These are phyloP conservation scores for Colletotrichum sp. DNA, from an alignment of 2,329 filamentous ascomycete species.

Conservation along the genomic window DNA sequence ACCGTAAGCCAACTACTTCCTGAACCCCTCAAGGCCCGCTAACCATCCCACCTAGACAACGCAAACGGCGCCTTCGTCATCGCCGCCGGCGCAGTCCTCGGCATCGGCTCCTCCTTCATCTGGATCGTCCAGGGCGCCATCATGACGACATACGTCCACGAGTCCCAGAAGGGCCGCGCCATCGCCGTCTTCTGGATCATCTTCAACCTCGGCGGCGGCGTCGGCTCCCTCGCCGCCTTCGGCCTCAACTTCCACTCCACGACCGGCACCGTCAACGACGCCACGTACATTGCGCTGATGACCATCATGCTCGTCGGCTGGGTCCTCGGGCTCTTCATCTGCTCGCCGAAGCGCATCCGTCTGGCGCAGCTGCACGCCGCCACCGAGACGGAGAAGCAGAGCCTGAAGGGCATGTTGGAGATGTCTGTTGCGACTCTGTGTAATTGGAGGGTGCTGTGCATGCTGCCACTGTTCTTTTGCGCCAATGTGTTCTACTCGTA, in stretches of 20 bases:
- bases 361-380: slow-evolving; percentile 39
- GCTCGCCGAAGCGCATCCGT: slow-evolving; percentile 48
- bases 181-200: slow-evolving; percentile 51
- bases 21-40: slow-evolving; percentile 32
- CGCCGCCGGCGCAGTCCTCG: slow-evolving; percentile 47
- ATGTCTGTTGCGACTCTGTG: slow-evolving; percentile 41
- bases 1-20: slow-evolving; percentile 29
- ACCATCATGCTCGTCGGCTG: slow-evolving; percentile 56
- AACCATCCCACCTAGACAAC: slow-evolving; percentile 40
- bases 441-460: slow-evolving; percentile 50
- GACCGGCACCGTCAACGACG: slow-evolving; percentile 49
- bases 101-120: slow-evolving; percentile 47
- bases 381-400: slow-evolving; percentile 43
- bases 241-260: slow-evolving; percentile 47
- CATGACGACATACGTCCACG: slow-evolving; percentile 50
- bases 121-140: slow-evolving; percentile 54
- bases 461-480: slow-evolving; percentile 60
- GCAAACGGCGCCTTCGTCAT: slow-evolving; percentile 49
- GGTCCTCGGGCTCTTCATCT: slow-evolving; percentile 51
- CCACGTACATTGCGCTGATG: slow-evolving; percentile 55
- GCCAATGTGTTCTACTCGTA: slow-evolving; percentile 64
- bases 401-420: slow-evolving; percentile 36
- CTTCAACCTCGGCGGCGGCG: slow-evolving; percentile 49
- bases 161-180: slow-evolving; percentile 46
- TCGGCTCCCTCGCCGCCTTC: slow-evolving; percentile 48